Base-by-base conservation (phyloP, 2,329 filamentous ascomycete genomes). In the Cladophialophora bantiana region DNA sequence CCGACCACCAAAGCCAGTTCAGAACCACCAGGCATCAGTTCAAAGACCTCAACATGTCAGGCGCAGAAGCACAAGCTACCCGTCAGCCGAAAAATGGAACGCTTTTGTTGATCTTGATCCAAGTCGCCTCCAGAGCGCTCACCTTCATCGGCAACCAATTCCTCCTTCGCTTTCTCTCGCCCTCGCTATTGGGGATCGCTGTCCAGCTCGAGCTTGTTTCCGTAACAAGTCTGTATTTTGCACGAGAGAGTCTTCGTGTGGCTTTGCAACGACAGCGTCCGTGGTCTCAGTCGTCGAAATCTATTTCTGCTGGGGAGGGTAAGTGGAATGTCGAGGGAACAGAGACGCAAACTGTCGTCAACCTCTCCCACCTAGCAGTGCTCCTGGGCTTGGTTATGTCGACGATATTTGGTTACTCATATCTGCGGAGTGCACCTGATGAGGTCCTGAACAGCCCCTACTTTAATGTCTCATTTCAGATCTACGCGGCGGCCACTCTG, bases 71-170 rank as follows among this genome's bases (percentile, higher is more conserved):
- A 32, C 20, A 26, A 26, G 26, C 26, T 26, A 3, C 57, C 9
- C 59, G n/a, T 31, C 55, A n/a, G 10, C 35, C 65, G 9, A 63
- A 60, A 34, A 68, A 58, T 55, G 68, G 66, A 15, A 93, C 93
- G 61, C 91, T 91, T 13, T 89, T 95, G 75, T 87, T 99, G 72
- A 96, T 99, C 76, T 82, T 92, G 59, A 88, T 97, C 53, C 95
- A 98, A 79, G 84, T 99, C 70, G 85, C 85, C 53, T 97, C 94
- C n/a, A 90, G 94, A 67, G 89, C 90, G 62, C 82, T 96, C 70
- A 98, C 94, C 31, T 99, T 99, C 79, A 79, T 90, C 72, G 91
- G 95, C 76, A 99, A 98, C 80, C 94, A 99, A 78, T 78, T 96
- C 42, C 86, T 99, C 35, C 85, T 99, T 7, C 92, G 94, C 40